Conservation (phyloP, 176 grass and related monocot genomes). For the Rhynchospora pubera region DNA sequence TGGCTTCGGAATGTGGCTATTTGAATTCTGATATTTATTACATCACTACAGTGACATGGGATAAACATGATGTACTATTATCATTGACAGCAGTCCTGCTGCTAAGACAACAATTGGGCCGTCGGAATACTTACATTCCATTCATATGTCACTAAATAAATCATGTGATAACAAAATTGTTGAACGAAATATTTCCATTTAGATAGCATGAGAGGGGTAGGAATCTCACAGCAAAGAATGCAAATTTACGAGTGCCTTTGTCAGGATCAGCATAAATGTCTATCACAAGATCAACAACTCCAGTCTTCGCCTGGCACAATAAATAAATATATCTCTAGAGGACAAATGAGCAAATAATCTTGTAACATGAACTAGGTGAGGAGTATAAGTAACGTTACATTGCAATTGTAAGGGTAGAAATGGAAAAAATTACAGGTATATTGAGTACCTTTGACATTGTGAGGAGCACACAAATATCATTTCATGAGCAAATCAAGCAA, state of each 20-base stretch:
- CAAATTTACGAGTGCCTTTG: conserved; percentile 85
- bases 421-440: not conserved
- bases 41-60: not conserved
- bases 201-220: not conserved
- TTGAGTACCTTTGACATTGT: conserved; percentile 87
- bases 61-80: not conserved
- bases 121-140: not conserved
- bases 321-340: conserved; percentile 11
- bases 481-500: conserved; percentile 87
- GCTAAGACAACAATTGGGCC: too few relatives aligned
- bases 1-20: not conserved
- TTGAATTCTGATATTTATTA: not conserved
- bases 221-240: conserved; percentile 88
- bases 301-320: conserved; percentile 48
- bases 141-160: not conserved
- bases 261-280: conserved; percentile 85
- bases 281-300: conserved; percentile 72
- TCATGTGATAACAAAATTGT: not conserved
- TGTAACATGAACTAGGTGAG: not conserved
- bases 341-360: not conserved
- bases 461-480: too few relatives aligned
- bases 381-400: not conserved
- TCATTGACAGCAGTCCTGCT: not conserved
- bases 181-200: not conserved
- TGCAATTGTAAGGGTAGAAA: not conserved